Percentiles rank a stretch among this genome's conserved stretches.
Evolutionary conservation across 2,329 filamentous ascomycete species (phyloP).

Genomic region (Trichoderma sp.): DNA sequence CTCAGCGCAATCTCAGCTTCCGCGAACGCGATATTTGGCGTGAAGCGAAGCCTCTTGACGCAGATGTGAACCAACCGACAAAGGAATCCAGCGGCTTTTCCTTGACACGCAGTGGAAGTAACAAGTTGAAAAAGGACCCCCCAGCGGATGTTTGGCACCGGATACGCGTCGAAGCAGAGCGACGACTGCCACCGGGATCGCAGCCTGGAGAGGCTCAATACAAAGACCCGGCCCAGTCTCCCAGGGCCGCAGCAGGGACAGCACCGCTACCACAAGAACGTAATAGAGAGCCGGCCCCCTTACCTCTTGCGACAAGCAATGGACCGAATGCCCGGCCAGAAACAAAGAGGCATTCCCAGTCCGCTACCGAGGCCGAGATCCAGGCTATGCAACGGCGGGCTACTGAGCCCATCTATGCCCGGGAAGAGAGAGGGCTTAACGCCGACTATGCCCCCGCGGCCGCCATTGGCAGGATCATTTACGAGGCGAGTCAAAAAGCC

Average conservation of each 20-base stretch:
- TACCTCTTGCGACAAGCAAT: conserved; percentile 21
- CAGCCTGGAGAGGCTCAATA: neutral
- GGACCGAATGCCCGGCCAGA: neutral
- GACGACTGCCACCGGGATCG: conserved; percentile 24
- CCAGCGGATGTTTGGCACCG: conserved; percentile 50
- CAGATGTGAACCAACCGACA: conserved; percentile 27
- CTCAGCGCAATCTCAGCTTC: conserved; percentile 58
- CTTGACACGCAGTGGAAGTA: conserved; percentile 50
- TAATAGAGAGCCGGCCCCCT: conserved; percentile 35
- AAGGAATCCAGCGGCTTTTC: conserved; percentile 36
- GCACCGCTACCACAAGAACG: conserved; percentile 20
- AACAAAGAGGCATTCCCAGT: neutral
- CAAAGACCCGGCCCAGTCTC: neutral
- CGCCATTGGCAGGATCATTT: conserved; percentile 23
- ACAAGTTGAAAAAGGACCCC: conserved; percentile 57
- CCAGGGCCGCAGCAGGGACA: conserved; percentile 5
- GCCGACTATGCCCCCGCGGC: conserved; percentile 29
- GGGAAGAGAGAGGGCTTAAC: conserved; percentile 28
- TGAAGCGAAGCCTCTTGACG: conserved; percentile 38
- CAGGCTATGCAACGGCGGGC: conserved; percentile 30
- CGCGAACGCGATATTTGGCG: conserved; percentile 54
- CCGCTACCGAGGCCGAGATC: conserved; percentile 7
- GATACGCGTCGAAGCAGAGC: conserved; percentile 43
- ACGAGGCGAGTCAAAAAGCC: conserved; percentile 5
- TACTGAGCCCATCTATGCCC: conserved; percentile 31